These are phyloP conservation scores for Babesia divergens DNA, from an alignment of 169 alveolate genomes.

Conservation along the genomic window DNA sequence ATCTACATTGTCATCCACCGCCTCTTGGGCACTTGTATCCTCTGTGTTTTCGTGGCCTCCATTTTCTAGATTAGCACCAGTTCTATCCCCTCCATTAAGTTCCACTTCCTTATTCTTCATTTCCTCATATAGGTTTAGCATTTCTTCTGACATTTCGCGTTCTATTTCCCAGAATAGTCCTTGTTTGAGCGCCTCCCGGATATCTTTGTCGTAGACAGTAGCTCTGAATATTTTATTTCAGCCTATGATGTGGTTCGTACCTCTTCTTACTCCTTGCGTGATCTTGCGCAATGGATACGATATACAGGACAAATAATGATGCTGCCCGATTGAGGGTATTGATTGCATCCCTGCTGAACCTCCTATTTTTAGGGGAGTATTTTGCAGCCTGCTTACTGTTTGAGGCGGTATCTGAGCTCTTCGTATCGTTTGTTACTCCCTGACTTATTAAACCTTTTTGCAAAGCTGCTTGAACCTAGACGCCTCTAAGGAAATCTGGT, in stretches of 20 bases:
- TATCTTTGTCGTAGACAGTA: conserved; percentile 50
- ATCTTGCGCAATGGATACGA: conserved; percentile 52
- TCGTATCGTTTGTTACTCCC: background rate
- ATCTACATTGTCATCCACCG: background rate
- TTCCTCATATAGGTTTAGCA: background rate
- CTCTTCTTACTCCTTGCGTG: conserved; percentile 49
- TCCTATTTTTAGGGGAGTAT: conserved; percentile 35
- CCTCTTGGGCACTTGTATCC: background rate
- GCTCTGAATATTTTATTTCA: background rate
- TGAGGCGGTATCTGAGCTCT: background rate
- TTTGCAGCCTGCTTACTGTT: conserved; percentile 19
- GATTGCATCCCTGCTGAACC: conserved; percentile 50
- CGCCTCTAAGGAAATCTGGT: background rate
- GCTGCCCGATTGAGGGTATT: conserved; percentile 51
- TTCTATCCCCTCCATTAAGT: background rate
- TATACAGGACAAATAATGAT: conserved; percentile 58
- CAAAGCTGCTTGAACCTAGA: conserved; percentile 51
- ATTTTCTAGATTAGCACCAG: background rate
- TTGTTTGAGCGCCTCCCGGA: conserved; percentile 44
- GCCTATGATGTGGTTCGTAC: background rate
- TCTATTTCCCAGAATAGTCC: conserved; percentile 55
- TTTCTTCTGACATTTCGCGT: conserved; percentile 24
- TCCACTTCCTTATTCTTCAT: conserved; percentile 3
- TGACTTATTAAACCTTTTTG: conserved; percentile 31
- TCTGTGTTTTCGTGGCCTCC: background rate